phyloP scores from a whole-genome alignment of 306 rosid genomes.

The Luffa acutangula region DNA sequence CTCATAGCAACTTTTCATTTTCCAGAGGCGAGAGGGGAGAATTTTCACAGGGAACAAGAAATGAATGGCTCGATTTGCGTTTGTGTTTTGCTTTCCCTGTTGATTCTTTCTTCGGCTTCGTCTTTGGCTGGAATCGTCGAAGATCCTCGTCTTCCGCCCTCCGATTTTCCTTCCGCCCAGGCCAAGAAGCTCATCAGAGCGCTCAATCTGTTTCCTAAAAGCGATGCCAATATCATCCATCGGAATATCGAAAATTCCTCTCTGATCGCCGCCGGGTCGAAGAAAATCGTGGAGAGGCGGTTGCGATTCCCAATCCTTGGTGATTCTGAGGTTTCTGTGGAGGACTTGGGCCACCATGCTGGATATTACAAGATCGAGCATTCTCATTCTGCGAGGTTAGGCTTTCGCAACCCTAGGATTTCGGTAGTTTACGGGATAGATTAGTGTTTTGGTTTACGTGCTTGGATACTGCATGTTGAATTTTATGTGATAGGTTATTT shows the following conservation, averaged over 20 bases:
- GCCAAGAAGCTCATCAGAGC: conserved; percentile 46
- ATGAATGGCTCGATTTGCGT: conserved; percentile 23
- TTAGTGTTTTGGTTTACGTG: not conserved
- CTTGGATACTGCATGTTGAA: not conserved
- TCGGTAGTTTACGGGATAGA: not conserved
- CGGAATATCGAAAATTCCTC: conserved; percentile 4
- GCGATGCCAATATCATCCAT: conserved; percentile 45
- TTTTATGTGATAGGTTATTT: not conserved
- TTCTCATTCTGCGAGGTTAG: conserved; percentile 67
- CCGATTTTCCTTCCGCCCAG: conserved; percentile 33
- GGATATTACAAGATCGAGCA: conserved; percentile 78
- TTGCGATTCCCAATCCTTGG: conserved; percentile 45
- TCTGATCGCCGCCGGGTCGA: not conserved
- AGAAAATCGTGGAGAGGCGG: conserved; percentile 60
- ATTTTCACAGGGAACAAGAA: not conserved
- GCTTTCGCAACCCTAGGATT: not conserved
- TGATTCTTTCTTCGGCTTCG: conserved; percentile 18
- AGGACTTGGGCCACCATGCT: conserved; percentile 83
- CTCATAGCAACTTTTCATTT: not conserved
- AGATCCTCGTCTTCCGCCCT: conserved; percentile 11
- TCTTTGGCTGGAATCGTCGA: conserved; percentile 18
- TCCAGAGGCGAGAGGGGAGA: not conserved
- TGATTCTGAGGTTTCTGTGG: conserved; percentile 34
- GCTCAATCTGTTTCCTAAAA: conserved; percentile 60
- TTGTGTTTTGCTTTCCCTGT: conserved; percentile 8